phyloP scores from a whole-genome alignment of 768 basidiomycete species.

The Rossbeevera mucosa region DNA sequence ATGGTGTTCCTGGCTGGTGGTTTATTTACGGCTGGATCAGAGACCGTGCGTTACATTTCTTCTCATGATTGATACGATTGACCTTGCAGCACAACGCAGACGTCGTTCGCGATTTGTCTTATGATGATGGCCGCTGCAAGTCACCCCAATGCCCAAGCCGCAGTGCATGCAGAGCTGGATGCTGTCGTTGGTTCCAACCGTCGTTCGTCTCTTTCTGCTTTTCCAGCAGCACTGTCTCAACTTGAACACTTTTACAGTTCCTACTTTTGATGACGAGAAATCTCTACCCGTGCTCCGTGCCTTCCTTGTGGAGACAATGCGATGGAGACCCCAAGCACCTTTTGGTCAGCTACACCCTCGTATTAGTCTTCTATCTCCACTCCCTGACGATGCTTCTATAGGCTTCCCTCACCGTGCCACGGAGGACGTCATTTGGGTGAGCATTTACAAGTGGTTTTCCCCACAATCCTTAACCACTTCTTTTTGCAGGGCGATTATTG shows the following conservation, averaged over 20 bases:
- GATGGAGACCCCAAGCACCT: constrained; percentile 32
- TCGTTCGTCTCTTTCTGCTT: neutral
- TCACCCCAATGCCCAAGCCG: constrained; percentile 44
- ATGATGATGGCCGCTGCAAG: constrained; percentile 45
- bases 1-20: constrained; percentile 55
- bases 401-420: constrained; percentile 13
- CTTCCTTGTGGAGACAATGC: constrained; percentile 33
- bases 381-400: neutral
- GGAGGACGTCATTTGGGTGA: constrained; percentile 16
- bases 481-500: constrained; percentile 10
- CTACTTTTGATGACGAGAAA: constrained; percentile 31
- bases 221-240: neutral
- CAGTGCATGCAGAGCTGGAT: constrained; percentile 51
- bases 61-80: neutral
- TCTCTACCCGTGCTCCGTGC: constrained; percentile 30
- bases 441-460: neutral
- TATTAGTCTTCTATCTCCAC: neutral
- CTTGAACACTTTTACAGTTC: constrained; percentile 20
- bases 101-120: constrained; percentile 47
- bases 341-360: constrained; percentile 12
- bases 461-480: neutral
- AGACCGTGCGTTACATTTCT: constrained; percentile 34
- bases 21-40: constrained; percentile 55
- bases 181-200: constrained; percentile 37
- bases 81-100: constrained; percentile 18